These are phyloP conservation scores for Colletotrichum shisoi DNA, from an alignment of 2,329 filamentous ascomycete species.

Conservation along the genomic window DNA sequence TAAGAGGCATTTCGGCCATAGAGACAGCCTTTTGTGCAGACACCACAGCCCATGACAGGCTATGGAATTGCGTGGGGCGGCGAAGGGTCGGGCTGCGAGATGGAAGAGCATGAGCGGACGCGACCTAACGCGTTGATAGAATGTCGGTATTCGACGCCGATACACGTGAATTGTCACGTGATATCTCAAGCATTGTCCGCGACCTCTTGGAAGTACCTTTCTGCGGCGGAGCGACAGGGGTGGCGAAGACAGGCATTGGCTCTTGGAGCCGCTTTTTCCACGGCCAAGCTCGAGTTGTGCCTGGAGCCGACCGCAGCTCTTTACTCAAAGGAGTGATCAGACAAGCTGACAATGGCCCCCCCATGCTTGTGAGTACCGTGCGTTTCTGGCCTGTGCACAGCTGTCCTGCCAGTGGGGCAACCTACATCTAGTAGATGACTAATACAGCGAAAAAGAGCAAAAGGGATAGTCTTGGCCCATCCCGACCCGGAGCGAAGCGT, in stretches of 20 bases:
- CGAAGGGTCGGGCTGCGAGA: background rate
- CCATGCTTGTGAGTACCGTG: too few relatives aligned
- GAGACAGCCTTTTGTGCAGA: background rate
- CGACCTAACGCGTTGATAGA: slow-evolving; percentile 4
- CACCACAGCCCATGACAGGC: slow-evolving; percentile 2
- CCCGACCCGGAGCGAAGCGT: too few relatives aligned
- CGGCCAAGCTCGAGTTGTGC: slow-evolving; percentile 16
- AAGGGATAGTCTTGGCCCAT: too few relatives aligned
- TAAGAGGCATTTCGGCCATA: slow-evolving; percentile 16
- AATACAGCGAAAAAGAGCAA: too few relatives aligned
- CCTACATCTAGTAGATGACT: too few relatives aligned
- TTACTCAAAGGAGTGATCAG: too few relatives aligned
- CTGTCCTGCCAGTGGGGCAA: too few relatives aligned
- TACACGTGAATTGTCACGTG: slow-evolving; percentile 6
- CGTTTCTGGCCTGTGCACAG: too few relatives aligned
- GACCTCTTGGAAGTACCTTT: background rate
- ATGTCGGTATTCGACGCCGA: slow-evolving; percentile 1
- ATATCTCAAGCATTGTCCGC: fast-evolving
- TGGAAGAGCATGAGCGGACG: background rate
- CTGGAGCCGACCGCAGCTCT: slow-evolving; percentile 23
- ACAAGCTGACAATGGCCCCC: too few relatives aligned
- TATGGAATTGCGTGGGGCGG: background rate
- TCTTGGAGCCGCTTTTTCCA: slow-evolving; percentile 3
- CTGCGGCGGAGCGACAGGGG: background rate
- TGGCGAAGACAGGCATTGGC: background rate